phyloP scores from a whole-genome alignment of 1,284 basidiomycete genomes.

The Boletus sp. region DNA sequence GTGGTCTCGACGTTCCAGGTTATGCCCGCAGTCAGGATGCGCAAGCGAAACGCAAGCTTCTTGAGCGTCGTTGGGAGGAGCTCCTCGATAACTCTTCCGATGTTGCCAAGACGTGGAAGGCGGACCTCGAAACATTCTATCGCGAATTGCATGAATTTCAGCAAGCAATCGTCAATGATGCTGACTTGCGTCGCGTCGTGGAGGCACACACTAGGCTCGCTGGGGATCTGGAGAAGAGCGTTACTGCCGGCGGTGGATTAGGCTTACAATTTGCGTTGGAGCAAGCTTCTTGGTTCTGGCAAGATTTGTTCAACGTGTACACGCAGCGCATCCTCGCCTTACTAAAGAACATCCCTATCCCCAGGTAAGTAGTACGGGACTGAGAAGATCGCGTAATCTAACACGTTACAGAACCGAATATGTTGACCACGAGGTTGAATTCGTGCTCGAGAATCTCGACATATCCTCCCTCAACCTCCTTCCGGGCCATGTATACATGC shows the following conservation, averaged over 20 bases:
- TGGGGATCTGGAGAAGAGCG: constrained; percentile 43
- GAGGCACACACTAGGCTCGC: constrained; percentile 47
- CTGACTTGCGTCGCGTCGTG: constrained; percentile 43
- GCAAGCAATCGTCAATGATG: constrained; percentile 43
- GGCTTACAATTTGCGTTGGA: constrained; percentile 51
- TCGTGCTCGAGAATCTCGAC: constrained; percentile 68
- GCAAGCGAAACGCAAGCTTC: constrained; percentile 37
- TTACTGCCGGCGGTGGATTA: constrained; percentile 32
- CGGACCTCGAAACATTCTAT: constrained; percentile 43
- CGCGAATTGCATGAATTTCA: constrained; percentile 42
- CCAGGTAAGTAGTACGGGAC: constrained; percentile 42
- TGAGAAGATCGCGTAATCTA: constrained; percentile 6
- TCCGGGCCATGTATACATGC: constrained; percentile 66
- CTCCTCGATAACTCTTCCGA: constrained; percentile 43
- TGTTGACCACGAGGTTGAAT: constrained; percentile 58
- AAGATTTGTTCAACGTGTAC: constrained; percentile 65
- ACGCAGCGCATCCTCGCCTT: constrained; percentile 46
- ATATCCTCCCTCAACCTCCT: constrained; percentile 59
- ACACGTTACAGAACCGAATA: constrained; percentile 53
- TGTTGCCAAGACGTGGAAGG: constrained; percentile 47
- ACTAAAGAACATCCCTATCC: constrained; percentile 58
- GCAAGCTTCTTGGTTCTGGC: constrained; percentile 66
- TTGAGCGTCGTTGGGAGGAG: constrained; percentile 47
- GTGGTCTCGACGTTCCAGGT: constrained; percentile 45
- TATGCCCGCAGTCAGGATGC: constrained; percentile 51